These are phyloP conservation scores for Raphanus sativus DNA, from an alignment of 345 rosid genomes.

Conservation along the genomic window DNA sequence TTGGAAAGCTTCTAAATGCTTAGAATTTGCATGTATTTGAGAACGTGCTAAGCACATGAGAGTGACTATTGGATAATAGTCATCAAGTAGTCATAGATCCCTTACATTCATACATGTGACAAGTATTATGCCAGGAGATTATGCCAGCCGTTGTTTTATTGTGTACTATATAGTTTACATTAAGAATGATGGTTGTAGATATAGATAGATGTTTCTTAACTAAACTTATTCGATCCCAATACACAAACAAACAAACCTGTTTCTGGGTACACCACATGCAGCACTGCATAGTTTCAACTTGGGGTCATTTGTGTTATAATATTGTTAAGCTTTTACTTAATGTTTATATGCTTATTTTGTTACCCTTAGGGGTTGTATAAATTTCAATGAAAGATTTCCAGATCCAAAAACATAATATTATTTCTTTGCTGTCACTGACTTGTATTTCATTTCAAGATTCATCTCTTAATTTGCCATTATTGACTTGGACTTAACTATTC, in stretches of 20 bases:
- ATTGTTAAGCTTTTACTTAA: conserved; percentile 5
- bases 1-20: not conserved
- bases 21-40: not conserved
- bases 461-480: not conserved
- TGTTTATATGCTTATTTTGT: not conserved
- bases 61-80: not conserved
- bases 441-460: not conserved
- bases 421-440: not conserved
- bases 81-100: not conserved
- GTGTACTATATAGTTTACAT: not conserved
- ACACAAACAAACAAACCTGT: not conserved
- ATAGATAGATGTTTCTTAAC: not conserved
- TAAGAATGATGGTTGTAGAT: not conserved
- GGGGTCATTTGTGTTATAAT: not conserved
- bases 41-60: conserved; percentile 1
- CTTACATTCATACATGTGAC: not conserved
- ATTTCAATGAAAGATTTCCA: not conserved
- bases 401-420: not conserved
- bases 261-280: conserved; percentile 14
- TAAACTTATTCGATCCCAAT: not conserved
- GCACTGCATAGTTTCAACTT: conserved; percentile 19
- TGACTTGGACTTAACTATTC: not conserved
- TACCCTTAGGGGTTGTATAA: not conserved
- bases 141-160: not conserved
- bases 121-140: not conserved